Evolutionary conservation across 2,329 filamentous ascomycete species (phyloP), one percentile per base, ranked within the genome.

Genomic region (Clathrospora elynae): DNA sequence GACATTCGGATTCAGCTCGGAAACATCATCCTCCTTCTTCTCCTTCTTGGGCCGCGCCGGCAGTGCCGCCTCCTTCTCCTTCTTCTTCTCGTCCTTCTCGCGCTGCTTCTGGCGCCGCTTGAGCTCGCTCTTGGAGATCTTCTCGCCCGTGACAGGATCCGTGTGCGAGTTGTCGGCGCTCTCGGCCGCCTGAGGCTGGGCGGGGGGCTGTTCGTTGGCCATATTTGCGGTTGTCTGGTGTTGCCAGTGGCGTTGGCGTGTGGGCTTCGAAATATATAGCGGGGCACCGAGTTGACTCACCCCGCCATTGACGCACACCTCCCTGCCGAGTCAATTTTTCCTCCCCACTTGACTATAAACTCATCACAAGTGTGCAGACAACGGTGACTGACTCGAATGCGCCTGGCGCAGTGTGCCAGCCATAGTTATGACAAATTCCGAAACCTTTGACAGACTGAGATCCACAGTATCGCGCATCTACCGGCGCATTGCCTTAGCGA

Each of bases 31-130:
- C 23, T 85, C 56, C 23, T 85, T 77, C 59, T 83, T 80, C 62
- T 78, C 77, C 51, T 79, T 75, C 59, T 80, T 79, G 30, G 82
- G 74, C 54, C 78, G 78, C 26, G 81, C 79, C 23, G 82, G 77
- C 47, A 84, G 78, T 35, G 82, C 78, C 37, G 88, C 87, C 18
- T 84, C 87, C 79, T 90, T 92, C 75, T 90, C 84, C 60, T 84
- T 87, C 79, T 90, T 92, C 76, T 90, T 84, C 62, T 85, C 84
- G 86, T 95, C 96, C 76, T 90, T 88, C 58, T 87, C 87, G 57
- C 92, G 86, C 68, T 86, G 81, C 88, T 99, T 99, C 77, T 91
- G 83, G 65, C 92, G 85, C 78, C 89, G 92, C 89, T 99, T 99
- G 71, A 97, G 57, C 55, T 78, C 75, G 44, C 66, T 72, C 73